Conservation (phyloP, 2,329 filamentous ascomycete species). For the Sporothrix inflata region DNA sequence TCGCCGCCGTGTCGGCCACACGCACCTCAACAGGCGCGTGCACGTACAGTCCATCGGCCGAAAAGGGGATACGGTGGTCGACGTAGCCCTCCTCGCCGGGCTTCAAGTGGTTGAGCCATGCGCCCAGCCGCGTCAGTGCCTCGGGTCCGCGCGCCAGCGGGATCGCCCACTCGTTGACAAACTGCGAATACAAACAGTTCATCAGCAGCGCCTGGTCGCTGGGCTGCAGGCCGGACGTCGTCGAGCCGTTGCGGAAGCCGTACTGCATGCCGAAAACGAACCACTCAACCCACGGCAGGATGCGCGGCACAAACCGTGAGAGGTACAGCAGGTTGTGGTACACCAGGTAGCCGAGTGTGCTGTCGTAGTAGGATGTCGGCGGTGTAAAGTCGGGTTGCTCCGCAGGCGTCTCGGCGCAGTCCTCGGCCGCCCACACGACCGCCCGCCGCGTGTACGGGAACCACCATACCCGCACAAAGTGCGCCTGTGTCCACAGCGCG, state of each 20-base stretch:
- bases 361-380: constrained; percentile 77
- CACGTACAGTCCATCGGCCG: constrained; percentile 68
- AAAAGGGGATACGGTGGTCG: constrained; percentile 70
- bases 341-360: constrained; percentile 78
- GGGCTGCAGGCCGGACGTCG: constrained; percentile 73
- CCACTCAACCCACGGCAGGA: constrained; percentile 90
- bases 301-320: constrained; percentile 73
- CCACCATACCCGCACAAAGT: constrained; percentile 98
- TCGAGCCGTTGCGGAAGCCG: constrained; percentile 70
- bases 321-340: constrained; percentile 90
- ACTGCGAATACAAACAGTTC: constrained; percentile 98
- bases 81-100: constrained; percentile 62
- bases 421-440: constrained; percentile 87
- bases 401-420: constrained; percentile 62
- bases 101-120: constrained; percentile 73
- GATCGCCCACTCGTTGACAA: constrained; percentile 97
- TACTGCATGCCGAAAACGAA: constrained; percentile 98
- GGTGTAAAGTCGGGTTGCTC: constrained; percentile 51
- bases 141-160: constrained; percentile 85
- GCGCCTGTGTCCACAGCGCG: constrained; percentile 77
- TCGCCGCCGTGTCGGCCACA: constrained; percentile 62
- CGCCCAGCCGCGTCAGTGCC: constrained; percentile 77
- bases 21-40: constrained; percentile 80
- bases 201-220: constrained; percentile 82
- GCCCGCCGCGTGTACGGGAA: constrained; percentile 87